phyloP scores from a whole-genome alignment of 2,329 filamentous ascomycete species.

The Calonectria montana region DNA sequence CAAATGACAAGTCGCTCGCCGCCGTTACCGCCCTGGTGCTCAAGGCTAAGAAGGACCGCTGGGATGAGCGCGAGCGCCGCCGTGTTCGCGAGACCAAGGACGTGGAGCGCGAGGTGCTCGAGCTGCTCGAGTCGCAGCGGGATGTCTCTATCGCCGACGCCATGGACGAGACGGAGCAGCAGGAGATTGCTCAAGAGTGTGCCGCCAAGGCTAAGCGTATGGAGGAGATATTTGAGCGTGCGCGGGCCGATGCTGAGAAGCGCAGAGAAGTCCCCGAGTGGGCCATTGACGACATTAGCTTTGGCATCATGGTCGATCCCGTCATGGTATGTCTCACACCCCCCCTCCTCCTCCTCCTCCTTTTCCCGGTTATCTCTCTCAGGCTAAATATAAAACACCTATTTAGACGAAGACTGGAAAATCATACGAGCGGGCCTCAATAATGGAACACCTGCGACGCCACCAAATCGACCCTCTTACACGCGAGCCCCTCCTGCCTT shows the following conservation, averaged over 20 bases:
- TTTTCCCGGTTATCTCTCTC: not conserved
- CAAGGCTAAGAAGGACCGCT: constrained; percentile 85
- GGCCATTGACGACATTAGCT: constrained; percentile 80
- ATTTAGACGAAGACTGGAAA: constrained; percentile 83
- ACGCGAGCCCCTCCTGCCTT: constrained; percentile 74
- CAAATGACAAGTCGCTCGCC: constrained; percentile 74
- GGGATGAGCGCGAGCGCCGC: constrained; percentile 78
- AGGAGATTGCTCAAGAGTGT: constrained; percentile 61
- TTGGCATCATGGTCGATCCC: constrained; percentile 79
- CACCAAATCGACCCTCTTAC: constrained; percentile 85
- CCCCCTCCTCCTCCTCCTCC: not conserved
- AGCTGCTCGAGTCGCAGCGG: constrained; percentile 60
- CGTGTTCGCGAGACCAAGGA: constrained; percentile 66
- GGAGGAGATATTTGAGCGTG: constrained; percentile 62
- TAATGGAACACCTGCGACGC: constrained; percentile 86
- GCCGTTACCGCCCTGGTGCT: constrained; percentile 81
- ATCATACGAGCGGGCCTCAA: constrained; percentile 87
- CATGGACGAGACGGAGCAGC: constrained; percentile 60
- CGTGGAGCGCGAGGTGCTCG: constrained; percentile 70
- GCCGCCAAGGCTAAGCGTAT: constrained; percentile 58
- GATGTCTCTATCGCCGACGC: constrained; percentile 54
- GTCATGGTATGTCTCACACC: constrained; percentile 59
- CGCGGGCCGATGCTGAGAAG: constrained; percentile 57
- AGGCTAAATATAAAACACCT: constrained; percentile 23
- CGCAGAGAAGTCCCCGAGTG: constrained; percentile 77